These are phyloP conservation scores for Protomyces gravidus DNA, from an alignment of 1,139 yeast species.

Conservation along the genomic window DNA sequence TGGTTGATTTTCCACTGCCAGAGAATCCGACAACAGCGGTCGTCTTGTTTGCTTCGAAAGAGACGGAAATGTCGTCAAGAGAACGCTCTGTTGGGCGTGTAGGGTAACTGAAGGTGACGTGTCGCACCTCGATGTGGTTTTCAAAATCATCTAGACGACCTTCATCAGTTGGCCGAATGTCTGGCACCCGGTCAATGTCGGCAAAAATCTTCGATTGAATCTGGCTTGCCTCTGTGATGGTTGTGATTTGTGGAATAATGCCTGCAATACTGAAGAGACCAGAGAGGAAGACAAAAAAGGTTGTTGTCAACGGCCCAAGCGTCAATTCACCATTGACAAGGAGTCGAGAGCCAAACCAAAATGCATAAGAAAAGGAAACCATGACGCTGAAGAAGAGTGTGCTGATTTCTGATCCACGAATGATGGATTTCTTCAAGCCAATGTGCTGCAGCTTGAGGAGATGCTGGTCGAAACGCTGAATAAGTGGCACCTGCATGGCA, in stretches of 20 bases:
- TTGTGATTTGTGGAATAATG: slow-evolving; percentile 45
- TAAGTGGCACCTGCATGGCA: slow-evolving; percentile 44
- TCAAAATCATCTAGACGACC: slow-evolving; percentile 29
- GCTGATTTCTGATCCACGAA: slow-evolving; percentile 40
- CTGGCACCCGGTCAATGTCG: slow-evolving; percentile 41
- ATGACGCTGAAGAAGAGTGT: slow-evolving; percentile 35
- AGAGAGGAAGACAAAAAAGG: slow-evolving; percentile 37
- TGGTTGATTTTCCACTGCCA: slow-evolving; percentile 77
- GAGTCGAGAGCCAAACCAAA: slow-evolving; percentile 43
- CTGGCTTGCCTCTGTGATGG: slow-evolving; percentile 44
- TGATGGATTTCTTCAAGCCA: slow-evolving; percentile 39
- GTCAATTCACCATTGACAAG: slow-evolving; percentile 28
- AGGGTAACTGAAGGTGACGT: slow-evolving; percentile 33
- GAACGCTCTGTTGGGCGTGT: slow-evolving; percentile 40
- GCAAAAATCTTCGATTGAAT: slow-evolving; percentile 45
- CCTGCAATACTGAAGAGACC: slow-evolving; percentile 46
- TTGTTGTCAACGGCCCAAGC: slow-evolving; percentile 33
- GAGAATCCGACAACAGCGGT: slow-evolving; percentile 70
- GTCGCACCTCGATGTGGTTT: slow-evolving; percentile 25
- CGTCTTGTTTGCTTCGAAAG: slow-evolving; percentile 47
- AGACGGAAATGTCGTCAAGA: slow-evolving; percentile 56
- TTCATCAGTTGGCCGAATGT: slow-evolving; percentile 4
- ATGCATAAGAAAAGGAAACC: slow-evolving; percentile 42
- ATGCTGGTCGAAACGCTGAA: slow-evolving; percentile 40
- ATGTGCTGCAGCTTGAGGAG: slow-evolving; percentile 38